phyloP scores from a whole-genome alignment of 1,284 basidiomycete genomes.

The Porogramme epimiltina region DNA sequence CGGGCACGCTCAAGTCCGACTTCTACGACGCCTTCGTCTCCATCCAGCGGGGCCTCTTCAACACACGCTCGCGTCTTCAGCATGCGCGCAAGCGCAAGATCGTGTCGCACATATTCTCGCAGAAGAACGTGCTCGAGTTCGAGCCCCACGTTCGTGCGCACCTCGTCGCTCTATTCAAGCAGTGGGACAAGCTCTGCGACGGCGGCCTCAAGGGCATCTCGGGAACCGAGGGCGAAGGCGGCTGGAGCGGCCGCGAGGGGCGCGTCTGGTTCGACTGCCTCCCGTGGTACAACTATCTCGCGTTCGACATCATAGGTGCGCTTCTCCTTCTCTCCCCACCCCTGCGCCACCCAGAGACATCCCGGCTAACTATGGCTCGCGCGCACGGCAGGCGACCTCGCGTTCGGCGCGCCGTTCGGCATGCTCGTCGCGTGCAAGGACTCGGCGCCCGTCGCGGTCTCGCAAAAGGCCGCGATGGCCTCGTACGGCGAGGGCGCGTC shows the following conservation, averaged over 20 bases:
- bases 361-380: background rate
- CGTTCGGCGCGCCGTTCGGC: conserved; percentile 87
- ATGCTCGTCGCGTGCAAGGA: conserved; percentile 84
- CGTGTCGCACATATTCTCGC: conserved; percentile 85
- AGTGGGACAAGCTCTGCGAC: conserved; percentile 81
- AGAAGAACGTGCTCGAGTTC: conserved; percentile 81
- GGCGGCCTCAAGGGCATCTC: conserved; percentile 52
- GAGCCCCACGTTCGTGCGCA: conserved; percentile 76
- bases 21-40: conserved; percentile 78
- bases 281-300: conserved; percentile 81
- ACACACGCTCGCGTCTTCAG: conserved; percentile 79
- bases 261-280: conserved; percentile 75
- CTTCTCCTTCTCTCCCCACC: background rate
- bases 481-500: conserved; percentile 47
- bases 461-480: conserved; percentile 52
- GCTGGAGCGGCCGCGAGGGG: conserved; percentile 62
- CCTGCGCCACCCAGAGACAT: background rate
- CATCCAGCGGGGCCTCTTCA: conserved; percentile 80
- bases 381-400: conserved; percentile 60
- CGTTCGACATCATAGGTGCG: conserved; percentile 82
- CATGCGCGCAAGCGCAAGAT: conserved; percentile 91
- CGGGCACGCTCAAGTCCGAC: conserved; percentile 73
- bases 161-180: conserved; percentile 61
- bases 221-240: conserved; percentile 65
- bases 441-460: conserved; percentile 63